phyloP scores from a whole-genome alignment of 352 stramenopile species.

The Pythium biforme region DNA sequence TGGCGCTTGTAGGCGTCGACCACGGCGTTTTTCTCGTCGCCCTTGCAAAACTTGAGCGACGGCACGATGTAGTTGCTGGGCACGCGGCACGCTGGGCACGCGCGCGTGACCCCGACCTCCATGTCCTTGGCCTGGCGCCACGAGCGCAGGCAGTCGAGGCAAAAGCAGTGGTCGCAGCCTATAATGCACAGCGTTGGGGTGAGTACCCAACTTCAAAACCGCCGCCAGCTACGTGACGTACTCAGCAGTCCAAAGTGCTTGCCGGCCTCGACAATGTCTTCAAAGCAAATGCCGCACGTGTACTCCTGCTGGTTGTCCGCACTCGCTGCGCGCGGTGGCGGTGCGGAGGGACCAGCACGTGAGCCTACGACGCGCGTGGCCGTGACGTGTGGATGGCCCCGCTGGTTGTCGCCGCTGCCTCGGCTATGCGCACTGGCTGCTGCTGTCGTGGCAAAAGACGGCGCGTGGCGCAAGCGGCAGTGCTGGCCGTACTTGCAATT shows the following conservation, averaged over 20 bases:
- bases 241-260: conserved; percentile 81
- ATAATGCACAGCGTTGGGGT: neutral
- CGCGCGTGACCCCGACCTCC: conserved; percentile 65
- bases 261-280: conserved; percentile 72
- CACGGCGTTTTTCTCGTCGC: conserved; percentile 49
- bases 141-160: conserved; percentile 62
- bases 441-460: too few relatives aligned
- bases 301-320: conserved; percentile 37
- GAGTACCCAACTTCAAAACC: too few relatives aligned
- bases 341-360: too few relatives aligned
- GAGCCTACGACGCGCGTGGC: neutral
- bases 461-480: conserved; percentile 57
- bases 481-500: conserved; percentile 75
- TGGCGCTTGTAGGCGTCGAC: conserved; percentile 76
- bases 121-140: conserved; percentile 78
- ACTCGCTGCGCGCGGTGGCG: neutral
- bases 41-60: conserved; percentile 71
- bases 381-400: too few relatives aligned
- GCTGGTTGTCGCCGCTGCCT: neutral
- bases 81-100: conserved; percentile 61
- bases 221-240: too few relatives aligned
- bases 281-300: conserved; percentile 81
- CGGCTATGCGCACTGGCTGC: too few relatives aligned
- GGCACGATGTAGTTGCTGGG: conserved; percentile 81
- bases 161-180: conserved; percentile 77